Evolutionary conservation across 768 basidiomycete genomes (phyloP), one percentile per base, ranked within the genome.

Genomic region (Cystobasidium ongulense): DNA sequence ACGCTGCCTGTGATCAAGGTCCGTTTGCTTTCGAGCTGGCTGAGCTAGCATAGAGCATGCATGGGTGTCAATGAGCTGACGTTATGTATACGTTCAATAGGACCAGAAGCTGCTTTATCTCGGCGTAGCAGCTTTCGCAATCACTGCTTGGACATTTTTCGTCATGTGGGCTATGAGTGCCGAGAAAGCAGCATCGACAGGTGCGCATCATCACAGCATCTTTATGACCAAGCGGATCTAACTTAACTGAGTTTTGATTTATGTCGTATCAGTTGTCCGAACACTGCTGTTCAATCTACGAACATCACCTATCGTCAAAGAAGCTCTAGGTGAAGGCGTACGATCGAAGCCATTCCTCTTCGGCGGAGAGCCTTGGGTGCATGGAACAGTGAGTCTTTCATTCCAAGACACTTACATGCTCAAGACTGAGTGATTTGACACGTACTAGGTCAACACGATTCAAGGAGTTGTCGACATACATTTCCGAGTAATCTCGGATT

Each of bases 381-480:
- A 73, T 46, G 71, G 71, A 61, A 73, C 7, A 25, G 59, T 63
- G 21, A 1, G 57, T 43, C 13, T 41, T 31, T 3, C 21, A 15
- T 17, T 31, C 33, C 10, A 7, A 17, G 41, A 13, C 27, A 29
- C 23, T 29, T 8, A 10, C 65, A 8, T 27, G 25, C 50, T 63
- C 23, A 27, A 13, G 62, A 18, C 3, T 52, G 25, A 35, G 21
- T 41, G 50, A n/a, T 31, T 36, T 11, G 11, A 27, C 39, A n/a
- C 29, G 8, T n/a, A 23, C 27, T 23, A 67, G 71, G 61, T 73
- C 21, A 73, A 73, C 33, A 62, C 61, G 36, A 73, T 73, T 21
- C 71, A 73, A 46, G 71, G 71, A 7, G 61, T 63, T 13, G 71
- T 73, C 23, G 71, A 73, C 61, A 73, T 73, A 61, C 13, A 62